Conservation (phyloP, 306 rosid species). For the Gillenia trifoliata region DNA sequence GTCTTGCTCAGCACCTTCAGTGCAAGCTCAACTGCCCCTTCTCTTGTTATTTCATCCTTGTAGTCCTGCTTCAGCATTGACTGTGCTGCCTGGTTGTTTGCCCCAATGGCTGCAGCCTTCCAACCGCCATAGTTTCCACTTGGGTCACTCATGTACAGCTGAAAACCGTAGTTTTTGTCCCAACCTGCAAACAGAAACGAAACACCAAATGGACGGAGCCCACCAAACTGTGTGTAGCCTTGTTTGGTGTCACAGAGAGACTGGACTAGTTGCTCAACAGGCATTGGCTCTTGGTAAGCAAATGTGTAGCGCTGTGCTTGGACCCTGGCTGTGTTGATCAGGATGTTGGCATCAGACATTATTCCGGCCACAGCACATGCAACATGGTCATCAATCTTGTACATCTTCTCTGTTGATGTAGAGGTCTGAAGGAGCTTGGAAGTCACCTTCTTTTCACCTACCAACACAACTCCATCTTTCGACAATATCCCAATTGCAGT, state of each 20-base stretch:
- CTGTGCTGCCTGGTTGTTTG: slow-evolving; percentile 44
- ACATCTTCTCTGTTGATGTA: slow-evolving; percentile 41
- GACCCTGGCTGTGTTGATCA: slow-evolving; percentile 40
- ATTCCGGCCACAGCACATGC: slow-evolving; percentile 44
- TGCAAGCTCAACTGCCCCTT: slow-evolving; percentile 40
- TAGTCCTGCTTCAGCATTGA: slow-evolving; percentile 45
- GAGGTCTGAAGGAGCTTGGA: slow-evolving; percentile 43
- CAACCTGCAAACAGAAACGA: slow-evolving; percentile 44
- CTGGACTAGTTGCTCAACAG: slow-evolving; percentile 40
- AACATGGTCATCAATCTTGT: slow-evolving; percentile 42
- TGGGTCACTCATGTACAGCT: slow-evolving; percentile 45
- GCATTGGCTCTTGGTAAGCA: slow-evolving; percentile 45
- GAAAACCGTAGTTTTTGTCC: slow-evolving; percentile 42
- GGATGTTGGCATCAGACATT: slow-evolving; percentile 44
- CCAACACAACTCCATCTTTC: slow-evolving; percentile 37
- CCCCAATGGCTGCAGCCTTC: slow-evolving; percentile 47
- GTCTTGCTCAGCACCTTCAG: slow-evolving; percentile 42
- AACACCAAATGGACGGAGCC: slow-evolving; percentile 42
- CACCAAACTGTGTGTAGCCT: slow-evolving; percentile 44
- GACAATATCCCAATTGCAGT: slow-evolving; percentile 40
- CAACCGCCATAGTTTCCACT: slow-evolving; percentile 47
- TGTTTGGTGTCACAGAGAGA: slow-evolving; percentile 42
- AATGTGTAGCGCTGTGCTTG: slow-evolving; percentile 39
- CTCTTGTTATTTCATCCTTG: slow-evolving; percentile 41
- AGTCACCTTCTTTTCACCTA: slow-evolving; percentile 41